A percentile compares a stretch with the other conserved stretches of the same genome.
Evolutionary conservation across 768 basidiomycete genomes (phyloP).

Genomic region (Clavaria fumosa): DNA sequence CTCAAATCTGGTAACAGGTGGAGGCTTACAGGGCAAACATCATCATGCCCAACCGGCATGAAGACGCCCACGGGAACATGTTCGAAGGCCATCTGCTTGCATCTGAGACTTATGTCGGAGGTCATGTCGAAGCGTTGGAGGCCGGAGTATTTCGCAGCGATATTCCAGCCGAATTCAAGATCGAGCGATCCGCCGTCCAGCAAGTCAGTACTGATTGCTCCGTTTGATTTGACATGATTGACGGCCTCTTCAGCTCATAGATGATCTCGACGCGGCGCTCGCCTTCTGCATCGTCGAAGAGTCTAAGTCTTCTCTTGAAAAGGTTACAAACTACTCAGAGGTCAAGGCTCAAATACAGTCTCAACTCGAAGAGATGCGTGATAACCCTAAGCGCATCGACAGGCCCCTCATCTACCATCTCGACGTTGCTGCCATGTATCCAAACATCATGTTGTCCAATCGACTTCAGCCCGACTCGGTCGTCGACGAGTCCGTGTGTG

Average conservation of each 20-base stretch:
- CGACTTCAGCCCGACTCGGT: slow-evolving; percentile 96
- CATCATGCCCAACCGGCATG: slow-evolving; percentile 97
- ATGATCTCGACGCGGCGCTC: slow-evolving; percentile 86
- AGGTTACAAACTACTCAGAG: slow-evolving; percentile 90
- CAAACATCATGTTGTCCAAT: slow-evolving; percentile 99
- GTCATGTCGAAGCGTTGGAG: slow-evolving; percentile 96
- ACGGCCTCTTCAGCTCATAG: slow-evolving; percentile 49
- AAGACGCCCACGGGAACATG: slow-evolving; percentile 83
- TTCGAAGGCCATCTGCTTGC: slow-evolving; percentile 94
- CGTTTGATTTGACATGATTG: slow-evolving; percentile 1
- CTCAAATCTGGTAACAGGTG: slow-evolving; percentile 37
- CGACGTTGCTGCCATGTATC: slow-evolving; percentile 99
- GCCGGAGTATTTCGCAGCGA: slow-evolving; percentile 97
- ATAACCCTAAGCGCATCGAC: slow-evolving; percentile 78
- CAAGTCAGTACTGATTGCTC: slow-evolving; percentile 32
- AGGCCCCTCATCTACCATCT: slow-evolving; percentile 95
- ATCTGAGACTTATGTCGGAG: slow-evolving; percentile 96
- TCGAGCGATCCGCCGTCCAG: slow-evolving; percentile 76
- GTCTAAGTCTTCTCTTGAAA: slow-evolving; percentile 58
- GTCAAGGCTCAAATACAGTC: slow-evolving; percentile 66
- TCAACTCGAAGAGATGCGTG: slow-evolving; percentile 78
- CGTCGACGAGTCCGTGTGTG: slow-evolving; percentile 90
- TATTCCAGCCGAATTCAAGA: slow-evolving; percentile 88
- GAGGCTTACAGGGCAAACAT: slow-evolving; percentile 86
- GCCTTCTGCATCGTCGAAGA: slow-evolving; percentile 82